These are phyloP conservation scores for Phragmites australis DNA, from an alignment of 176 grass and related monocot species.

Conservation along the genomic window DNA sequence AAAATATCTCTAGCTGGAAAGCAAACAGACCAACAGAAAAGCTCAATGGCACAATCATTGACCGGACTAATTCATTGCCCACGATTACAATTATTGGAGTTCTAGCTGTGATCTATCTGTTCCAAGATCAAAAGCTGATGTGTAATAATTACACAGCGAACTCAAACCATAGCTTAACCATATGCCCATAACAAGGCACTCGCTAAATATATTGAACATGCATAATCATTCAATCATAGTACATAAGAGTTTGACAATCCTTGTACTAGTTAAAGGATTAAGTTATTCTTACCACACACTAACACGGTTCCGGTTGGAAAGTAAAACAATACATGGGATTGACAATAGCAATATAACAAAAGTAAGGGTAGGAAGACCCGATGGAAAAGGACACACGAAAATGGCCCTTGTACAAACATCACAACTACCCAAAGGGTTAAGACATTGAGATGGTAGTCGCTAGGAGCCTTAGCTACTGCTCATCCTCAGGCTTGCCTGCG, in stretches of 20 bases:
- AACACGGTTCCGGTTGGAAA: conserved; percentile 49
- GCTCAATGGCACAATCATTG: conserved; percentile 17
- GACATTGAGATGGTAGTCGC: conserved; percentile 17
- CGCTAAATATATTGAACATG: conserved; percentile 34
- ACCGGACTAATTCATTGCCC: neutral
- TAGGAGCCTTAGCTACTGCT: conserved; percentile 51
- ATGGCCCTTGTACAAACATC: conserved; percentile 60
- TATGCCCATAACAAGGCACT: conserved; percentile 7
- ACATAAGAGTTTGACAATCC: conserved; percentile 42
- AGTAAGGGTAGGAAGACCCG: conserved; percentile 48
- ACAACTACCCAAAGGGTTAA: conserved; percentile 42
- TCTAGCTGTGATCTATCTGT: conserved; percentile 4
- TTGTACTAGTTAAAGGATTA: conserved; percentile 50
- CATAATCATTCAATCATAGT: conserved; percentile 41
- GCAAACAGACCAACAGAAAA: conserved; percentile 28
- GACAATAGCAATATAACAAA: conserved; percentile 44
- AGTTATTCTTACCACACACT: conserved; percentile 43
- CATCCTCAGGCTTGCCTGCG: conserved; percentile 67
- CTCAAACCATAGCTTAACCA: neutral
- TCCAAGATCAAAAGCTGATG: conserved; percentile 1
- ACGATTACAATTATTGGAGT: conserved; percentile 10
- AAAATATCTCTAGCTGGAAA: conserved; percentile 14
- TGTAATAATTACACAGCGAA: conserved; percentile 11
- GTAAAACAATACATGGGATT: conserved; percentile 43
- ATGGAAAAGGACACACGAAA: conserved; percentile 48